These are phyloP conservation scores for Allium cepa DNA, from an alignment of 106 monocot species.

Conservation along the genomic window DNA sequence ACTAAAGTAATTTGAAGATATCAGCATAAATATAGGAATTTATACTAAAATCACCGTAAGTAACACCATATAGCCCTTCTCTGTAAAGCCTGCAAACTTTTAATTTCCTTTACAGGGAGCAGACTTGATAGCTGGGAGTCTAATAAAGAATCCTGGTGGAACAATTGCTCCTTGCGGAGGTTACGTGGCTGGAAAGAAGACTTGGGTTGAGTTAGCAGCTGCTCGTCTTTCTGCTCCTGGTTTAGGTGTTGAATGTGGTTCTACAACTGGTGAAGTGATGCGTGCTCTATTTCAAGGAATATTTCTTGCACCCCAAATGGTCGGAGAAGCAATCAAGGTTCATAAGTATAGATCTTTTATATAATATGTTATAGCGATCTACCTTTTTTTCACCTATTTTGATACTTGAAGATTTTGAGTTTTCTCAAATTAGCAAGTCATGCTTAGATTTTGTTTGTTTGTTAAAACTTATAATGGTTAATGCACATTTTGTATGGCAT, in stretches of 20 bases:
- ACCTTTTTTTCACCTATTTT: too few relatives aligned
- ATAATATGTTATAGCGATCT: background rate
- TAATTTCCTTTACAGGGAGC: constrained; percentile 50
- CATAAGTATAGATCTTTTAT: background rate
- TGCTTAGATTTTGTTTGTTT: background rate
- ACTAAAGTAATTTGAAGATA: too few relatives aligned
- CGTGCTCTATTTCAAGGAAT: constrained; percentile 75
- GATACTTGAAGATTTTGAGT: background rate
- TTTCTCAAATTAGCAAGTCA: background rate
- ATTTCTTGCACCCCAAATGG: constrained; percentile 89
- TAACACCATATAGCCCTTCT: background rate
- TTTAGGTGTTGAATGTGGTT: constrained; percentile 86
- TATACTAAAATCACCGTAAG: too few relatives aligned
- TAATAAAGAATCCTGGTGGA: constrained; percentile 98
- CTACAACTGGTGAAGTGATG: constrained; percentile 66
- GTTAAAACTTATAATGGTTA: too few relatives aligned
- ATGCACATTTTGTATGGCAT: too few relatives aligned
- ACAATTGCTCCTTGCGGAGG: constrained; percentile 95
- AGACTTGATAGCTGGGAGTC: constrained; percentile 92
- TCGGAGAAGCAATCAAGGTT: constrained; percentile 96
- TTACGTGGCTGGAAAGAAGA: constrained; percentile 78
- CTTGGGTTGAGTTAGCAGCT: constrained; percentile 73
- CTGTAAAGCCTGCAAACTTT: background rate
- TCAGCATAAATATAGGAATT: too few relatives aligned
- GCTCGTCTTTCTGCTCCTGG: constrained; percentile 90